Percentiles rank a stretch among this genome's conserved stretches.
Evolutionary conservation across 2,329 filamentous ascomycete species (phyloP).

Genomic region (Penicillium palitans): DNA sequence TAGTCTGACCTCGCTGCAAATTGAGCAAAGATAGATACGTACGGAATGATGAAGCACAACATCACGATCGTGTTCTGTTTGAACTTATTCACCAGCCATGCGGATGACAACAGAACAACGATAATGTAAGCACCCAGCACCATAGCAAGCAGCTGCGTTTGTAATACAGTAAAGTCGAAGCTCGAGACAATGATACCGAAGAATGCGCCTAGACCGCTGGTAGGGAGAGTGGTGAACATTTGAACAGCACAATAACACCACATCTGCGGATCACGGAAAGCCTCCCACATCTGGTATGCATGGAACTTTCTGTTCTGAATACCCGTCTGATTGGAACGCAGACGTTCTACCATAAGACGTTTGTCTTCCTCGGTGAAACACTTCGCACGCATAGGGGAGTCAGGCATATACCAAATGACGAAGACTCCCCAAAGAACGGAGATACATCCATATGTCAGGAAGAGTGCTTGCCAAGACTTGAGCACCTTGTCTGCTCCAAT

Average conservation of each 20-base stretch:
- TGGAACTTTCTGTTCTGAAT: constrained; percentile 60
- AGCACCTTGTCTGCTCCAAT: constrained; percentile 55
- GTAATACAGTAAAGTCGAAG: constrained; percentile 64
- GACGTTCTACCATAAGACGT: constrained; percentile 61
- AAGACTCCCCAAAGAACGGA: constrained; percentile 66
- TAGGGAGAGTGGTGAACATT: constrained; percentile 71
- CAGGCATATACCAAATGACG: constrained; percentile 64
- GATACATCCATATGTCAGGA: constrained; percentile 64
- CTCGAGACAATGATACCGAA: constrained; percentile 71
- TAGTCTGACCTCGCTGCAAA: background rate
- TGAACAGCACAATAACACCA: constrained; percentile 66
- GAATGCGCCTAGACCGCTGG: constrained; percentile 70
- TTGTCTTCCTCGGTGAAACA: constrained; percentile 69
- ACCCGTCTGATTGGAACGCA: constrained; percentile 62
- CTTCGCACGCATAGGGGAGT: constrained; percentile 70
- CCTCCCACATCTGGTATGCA: constrained; percentile 56
- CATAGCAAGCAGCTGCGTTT: constrained; percentile 72
- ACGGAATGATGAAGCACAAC: constrained; percentile 66
- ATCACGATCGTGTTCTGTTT: constrained; percentile 69
- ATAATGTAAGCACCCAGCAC: constrained; percentile 74
- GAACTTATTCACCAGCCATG: constrained; percentile 67
- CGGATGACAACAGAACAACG: constrained; percentile 64
- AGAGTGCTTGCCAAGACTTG: constrained; percentile 68
- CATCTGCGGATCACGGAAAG: constrained; percentile 64
- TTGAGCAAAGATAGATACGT: constrained; percentile 31